Evolutionary conservation across 2,329 filamentous ascomycete genomes (phyloP), one percentile per base, ranked within the genome.

Genomic region (Fusarium subtropicale): DNA sequence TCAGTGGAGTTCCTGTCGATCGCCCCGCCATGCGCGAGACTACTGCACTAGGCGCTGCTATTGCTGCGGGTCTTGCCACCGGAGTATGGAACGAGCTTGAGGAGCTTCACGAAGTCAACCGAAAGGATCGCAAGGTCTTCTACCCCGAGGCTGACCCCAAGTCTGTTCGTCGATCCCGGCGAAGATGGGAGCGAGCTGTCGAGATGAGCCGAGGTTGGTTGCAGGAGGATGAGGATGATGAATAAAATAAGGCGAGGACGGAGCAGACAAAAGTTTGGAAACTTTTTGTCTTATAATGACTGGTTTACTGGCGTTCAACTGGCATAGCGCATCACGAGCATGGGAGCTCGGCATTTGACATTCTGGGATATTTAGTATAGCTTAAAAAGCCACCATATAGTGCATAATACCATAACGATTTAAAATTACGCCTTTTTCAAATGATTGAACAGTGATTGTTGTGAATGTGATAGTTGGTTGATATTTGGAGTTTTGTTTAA

Each of bases 1-100:
- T 97, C 52, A 93, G 92, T 73, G 82, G 90, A 58, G 96, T 97
- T 71, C 91, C 90, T 30, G 91, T 97, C 64, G 89, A 94, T 78
- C 89, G 94, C 26, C 94, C 94, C 0, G 86, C 88, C 58, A 97
- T 97, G 94, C 90, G 92, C 60, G 94, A 97, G 82, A 97, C 93
- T 6, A 97, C 94, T 2, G 91, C 93, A 1, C 86, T 97, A 3
- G 94, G 94, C 28, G 93, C 94, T 16, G 94, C 94, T 48, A 95
- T 97, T 73, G 93, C 94, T 18, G 94, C 94, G 11, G 94, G 92
- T n/a, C 89, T 97, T 63, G 93, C 93, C 11, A 88, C 92, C 15
- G 90, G 87, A 45, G 88, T 95, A 34, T 97, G 93, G 92, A 86
- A 88, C 67, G 86, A 88, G 74, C 88, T 96, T 60, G 86, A 89